Evolutionary conservation across 352 stramenopile genomes (phyloP).

Genomic region (Phytopythium kandeliae): DNA sequence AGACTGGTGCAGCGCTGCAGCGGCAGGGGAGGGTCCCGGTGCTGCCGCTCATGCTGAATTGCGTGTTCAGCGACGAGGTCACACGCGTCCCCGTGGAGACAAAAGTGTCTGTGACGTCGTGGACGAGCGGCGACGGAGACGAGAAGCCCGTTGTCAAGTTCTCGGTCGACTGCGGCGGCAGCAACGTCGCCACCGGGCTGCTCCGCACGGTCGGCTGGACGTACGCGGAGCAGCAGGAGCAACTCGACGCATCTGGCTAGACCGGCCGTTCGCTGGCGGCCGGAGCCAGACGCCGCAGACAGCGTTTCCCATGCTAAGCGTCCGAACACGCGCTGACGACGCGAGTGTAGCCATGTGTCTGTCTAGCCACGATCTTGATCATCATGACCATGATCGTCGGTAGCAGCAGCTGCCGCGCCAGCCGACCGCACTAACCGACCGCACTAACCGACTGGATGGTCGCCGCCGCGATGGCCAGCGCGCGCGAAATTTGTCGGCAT

Average conservation of each 20-base stretch:
- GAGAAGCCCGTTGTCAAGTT: conserved; percentile 19
- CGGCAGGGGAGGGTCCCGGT: conserved; percentile 37
- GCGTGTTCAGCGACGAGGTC: conserved; percentile 32
- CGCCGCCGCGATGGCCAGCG: no score
- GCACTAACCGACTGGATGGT: no score
- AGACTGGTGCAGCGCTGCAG: conserved; percentile 32
- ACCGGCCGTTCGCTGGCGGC: no score
- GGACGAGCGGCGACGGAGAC: conserved; percentile 15
- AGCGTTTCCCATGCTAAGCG: no score
- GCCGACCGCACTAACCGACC: no score
- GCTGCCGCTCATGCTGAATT: conserved; percentile 54
- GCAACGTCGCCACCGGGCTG: conserved; percentile 21
- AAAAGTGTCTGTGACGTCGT: conserved; percentile 25
- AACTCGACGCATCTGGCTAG: background rate
- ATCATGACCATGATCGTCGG: no score
- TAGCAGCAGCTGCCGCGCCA: no score
- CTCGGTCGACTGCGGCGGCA: conserved; percentile 13
- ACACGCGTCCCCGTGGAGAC: conserved; percentile 21
- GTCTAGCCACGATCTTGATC: no score
- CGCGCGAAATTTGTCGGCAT: conserved; percentile 1
- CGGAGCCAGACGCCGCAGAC: background rate
- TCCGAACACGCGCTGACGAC: no score
- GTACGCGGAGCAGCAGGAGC: conserved; percentile 6
- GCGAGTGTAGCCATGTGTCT: background rate
- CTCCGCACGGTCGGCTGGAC: conserved; percentile 52